Evolutionary conservation across 2,329 filamentous ascomycete genomes (phyloP), one percentile per base, ranked within the genome.

Genomic region (Pezizomycotina sp.): DNA sequence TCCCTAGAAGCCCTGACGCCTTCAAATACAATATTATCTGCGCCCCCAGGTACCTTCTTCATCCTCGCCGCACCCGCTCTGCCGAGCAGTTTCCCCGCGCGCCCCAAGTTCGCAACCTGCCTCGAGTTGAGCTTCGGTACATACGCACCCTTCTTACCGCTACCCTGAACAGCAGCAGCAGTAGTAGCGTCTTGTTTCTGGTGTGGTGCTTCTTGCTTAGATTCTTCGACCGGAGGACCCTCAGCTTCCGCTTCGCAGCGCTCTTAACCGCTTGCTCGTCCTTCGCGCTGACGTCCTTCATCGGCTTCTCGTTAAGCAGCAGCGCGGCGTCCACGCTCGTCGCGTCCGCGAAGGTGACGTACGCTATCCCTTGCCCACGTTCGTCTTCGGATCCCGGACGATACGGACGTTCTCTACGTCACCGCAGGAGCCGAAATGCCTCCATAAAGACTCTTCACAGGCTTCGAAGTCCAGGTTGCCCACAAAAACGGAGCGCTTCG

Each of bases 291-390:
- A n/a, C n/a, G 15, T 34, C 42, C 18, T 47, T 40, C 48, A 84
- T 95, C 51, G 80, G 89, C 64, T 95, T 92, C 45, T 74, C 84
- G 55, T 93, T 70, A 43, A 86, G 71, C 24, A 91, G 68, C 8
- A 98, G 67, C 2, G 89, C 89, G n/a, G 77, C 70, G 58, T 98
- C 89, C 28, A 98, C 86, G 27, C 76, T 66, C 51, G 91, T 93
- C 45, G 67, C 71, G 51, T 95, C 81, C 63, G 76, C 71, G 59
- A 98, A 98, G 55, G 98, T 89, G 10, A 98, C 86, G 53, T 98
- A 98, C 45, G 91, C 91, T 54, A 98, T 82, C 4, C 89, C 89
- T 98, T 98, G 52, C 89, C 83, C 19, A 98, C 81, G 31, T 91
- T 72, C 5, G 91, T 98, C 48, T 78, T 77, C 45, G 79, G 66